phyloP scores from a whole-genome alignment of 1,284 basidiomycete genomes.

The Laetiporus sulphureus region DNA sequence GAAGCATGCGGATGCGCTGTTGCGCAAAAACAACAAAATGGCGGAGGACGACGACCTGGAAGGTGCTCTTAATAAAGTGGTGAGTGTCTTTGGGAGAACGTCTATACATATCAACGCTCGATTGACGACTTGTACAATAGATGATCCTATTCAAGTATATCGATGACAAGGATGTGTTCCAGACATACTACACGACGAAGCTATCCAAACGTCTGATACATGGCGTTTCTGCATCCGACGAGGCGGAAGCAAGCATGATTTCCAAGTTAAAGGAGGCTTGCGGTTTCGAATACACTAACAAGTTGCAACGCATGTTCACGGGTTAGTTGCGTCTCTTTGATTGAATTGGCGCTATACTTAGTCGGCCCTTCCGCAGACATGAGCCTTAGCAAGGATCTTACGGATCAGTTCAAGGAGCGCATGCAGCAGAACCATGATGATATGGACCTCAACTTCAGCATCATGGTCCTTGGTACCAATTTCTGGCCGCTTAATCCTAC shows the following conservation, averaged over 20 bases:
- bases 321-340: constrained; percentile 38
- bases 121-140: no score
- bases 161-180: constrained; percentile 99
- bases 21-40: constrained; percentile 96
- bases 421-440: constrained; percentile 82
- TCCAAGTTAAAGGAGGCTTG: constrained; percentile 97
- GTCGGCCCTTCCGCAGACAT: constrained; percentile 59
- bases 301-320: constrained; percentile 97
- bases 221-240: constrained; percentile 90
- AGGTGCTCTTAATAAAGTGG: constrained; percentile 85
- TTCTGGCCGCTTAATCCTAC: constrained; percentile 93
- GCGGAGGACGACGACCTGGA: constrained; percentile 90
- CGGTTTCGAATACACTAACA: constrained; percentile 98
- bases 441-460: constrained; percentile 85
- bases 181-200: constrained; percentile 98
- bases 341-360: constrained; percentile 5
- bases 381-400: constrained; percentile 93
- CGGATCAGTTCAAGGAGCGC: constrained; percentile 93
- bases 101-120: no score
- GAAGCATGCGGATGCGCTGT: constrained; percentile 86
- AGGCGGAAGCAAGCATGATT: constrained; percentile 98
- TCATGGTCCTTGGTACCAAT: constrained; percentile 93
- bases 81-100: no score
- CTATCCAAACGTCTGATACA: constrained; percentile 94
- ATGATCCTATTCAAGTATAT: constrained; percentile 99